Base-by-base conservation (phyloP, 495 filamentous ascomycete genomes). In the Daldinia loculata region DNA sequence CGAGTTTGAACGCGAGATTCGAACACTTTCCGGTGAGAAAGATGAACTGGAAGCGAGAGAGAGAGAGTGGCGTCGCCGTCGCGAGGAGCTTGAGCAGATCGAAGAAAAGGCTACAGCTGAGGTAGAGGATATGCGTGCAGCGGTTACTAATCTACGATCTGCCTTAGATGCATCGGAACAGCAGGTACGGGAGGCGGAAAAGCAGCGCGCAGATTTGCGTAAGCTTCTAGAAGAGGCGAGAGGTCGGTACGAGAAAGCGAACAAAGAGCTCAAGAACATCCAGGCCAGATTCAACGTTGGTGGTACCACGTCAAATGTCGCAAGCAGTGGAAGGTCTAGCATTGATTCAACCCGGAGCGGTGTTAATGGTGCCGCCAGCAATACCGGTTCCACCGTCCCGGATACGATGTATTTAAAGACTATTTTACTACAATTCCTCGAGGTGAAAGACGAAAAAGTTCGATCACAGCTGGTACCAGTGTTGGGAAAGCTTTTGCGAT, bases 361-460 rank as follows among this genome's bases (percentile, higher is more conserved):
- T 4, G n/a, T 55, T 7, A 73, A 66, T 29, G 75, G 84, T 26
- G 82, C 82, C 15, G 71, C 82, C 24, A 69, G 76, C 15, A 78
- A 83, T n/a, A 71, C 74, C 22, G 75, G 74, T 1, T 70, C 79
- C 4, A 69, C 63, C n/a, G 62, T 72, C 48, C 85, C 90, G 59
- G 92, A 99, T 78, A 91, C 90, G 67, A 89, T 93, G 74, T 99
- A 99, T 77, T 78, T 99, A 65, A 98, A 98, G 84, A 98, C 96
- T 34, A 93, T 99, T 39, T 84, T 99, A 26, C 80, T 98, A 48
- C 95, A 98, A 79, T 98, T 99, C 74, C 78, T 99, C 76, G 94
- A 98, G 83, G 92, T 95, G 77, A 93, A 89, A 81, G 95, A 99
- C 74, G 97, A 94, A 81, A 93, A 88, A 77, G 87, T 93, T 66